A percentile compares a stretch with the other conserved stretches of the same genome.
Conservation (phyloP, 306 rosid genomes). For the Arachis stenosperma region DNA sequence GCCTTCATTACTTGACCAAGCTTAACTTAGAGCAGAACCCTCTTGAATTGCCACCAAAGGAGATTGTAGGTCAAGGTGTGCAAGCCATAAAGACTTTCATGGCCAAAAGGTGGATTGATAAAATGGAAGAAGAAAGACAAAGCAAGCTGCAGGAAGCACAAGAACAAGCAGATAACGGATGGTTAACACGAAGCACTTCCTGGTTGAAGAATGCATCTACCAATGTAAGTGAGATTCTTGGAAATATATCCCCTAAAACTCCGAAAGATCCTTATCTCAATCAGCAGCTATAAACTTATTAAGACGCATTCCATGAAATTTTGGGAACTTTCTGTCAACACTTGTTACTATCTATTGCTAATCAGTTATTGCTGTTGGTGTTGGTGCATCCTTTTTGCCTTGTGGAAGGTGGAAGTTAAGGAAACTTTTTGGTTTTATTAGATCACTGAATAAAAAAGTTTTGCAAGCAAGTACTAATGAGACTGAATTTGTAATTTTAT, state of each 20-base stretch:
- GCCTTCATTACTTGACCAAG: constrained; percentile 75
- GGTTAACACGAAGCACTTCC: constrained; percentile 88
- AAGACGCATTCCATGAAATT: constrained; percentile 22
- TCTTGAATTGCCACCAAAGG: constrained; percentile 73
- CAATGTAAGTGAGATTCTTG: constrained; percentile 61
- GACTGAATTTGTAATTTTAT: constrained; percentile 18
- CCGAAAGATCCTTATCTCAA: constrained; percentile 73
- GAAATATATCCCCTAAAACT: constrained; percentile 55
- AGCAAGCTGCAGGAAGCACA: constrained; percentile 50
- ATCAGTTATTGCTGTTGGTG: constrained; percentile 4
- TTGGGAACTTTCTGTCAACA: constrained; percentile 11
- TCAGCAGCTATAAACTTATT: constrained; percentile 77
- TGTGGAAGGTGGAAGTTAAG: constrained; percentile 10
- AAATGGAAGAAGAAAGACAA: constrained; percentile 72
- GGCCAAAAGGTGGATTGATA: constrained; percentile 84
- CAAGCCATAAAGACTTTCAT: constrained; percentile 72
- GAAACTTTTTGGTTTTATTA: constrained; percentile 13
- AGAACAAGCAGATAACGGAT: constrained; percentile 61
- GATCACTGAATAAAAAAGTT: constrained; percentile 19
- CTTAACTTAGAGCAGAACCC: constrained; percentile 95
- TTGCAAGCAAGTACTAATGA: constrained; percentile 2
- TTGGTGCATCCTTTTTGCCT: constrained; percentile 16
- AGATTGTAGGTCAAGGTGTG: constrained; percentile 67
- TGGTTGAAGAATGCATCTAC: constrained; percentile 78
- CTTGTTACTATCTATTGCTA: constrained; percentile 19